Conservation (phyloP, 495 filamentous ascomycete genomes). For the Trichoderma parareesei region DNA sequence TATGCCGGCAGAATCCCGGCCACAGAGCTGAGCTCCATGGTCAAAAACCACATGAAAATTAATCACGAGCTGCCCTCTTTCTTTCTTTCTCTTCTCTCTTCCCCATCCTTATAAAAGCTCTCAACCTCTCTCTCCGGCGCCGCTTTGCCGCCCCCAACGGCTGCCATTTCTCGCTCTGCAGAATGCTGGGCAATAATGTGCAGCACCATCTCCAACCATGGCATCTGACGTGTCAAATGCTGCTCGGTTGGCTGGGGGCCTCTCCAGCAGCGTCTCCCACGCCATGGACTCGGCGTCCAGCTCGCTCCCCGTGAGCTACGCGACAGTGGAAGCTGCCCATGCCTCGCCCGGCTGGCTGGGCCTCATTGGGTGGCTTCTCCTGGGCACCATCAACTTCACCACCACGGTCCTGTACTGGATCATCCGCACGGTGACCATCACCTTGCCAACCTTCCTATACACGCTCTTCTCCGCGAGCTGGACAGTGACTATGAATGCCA, state of each 20-base stretch:
- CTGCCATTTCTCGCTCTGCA: neutral
- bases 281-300: neutral
- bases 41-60: conserved; percentile 10
- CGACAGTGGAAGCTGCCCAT: conserved; percentile 17
- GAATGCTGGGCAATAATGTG: neutral
- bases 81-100: neutral
- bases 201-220: conserved; percentile 11
- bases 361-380: conserved; percentile 34
- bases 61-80: neutral
- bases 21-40: neutral
- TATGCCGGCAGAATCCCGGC: neutral
- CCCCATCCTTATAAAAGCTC: neutral
- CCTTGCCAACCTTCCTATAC: conserved; percentile 82
- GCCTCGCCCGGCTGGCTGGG: conserved; percentile 41
- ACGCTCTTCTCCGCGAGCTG: conserved; percentile 89
- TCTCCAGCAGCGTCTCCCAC: conserved; percentile 1
- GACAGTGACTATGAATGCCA: conserved; percentile 97
- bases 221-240: conserved; percentile 13
- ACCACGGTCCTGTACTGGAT: conserved; percentile 73
- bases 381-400: conserved; percentile 53
- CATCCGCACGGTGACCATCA: conserved; percentile 80
- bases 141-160: neutral
- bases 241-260: conserved; percentile 7
- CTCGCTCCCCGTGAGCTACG: conserved; percentile 3
- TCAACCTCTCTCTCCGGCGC: neutral